These are phyloP conservation scores for Ganoderma boninense DNA, from an alignment of 1,284 basidiomycete species.

Conservation along the genomic window DNA sequence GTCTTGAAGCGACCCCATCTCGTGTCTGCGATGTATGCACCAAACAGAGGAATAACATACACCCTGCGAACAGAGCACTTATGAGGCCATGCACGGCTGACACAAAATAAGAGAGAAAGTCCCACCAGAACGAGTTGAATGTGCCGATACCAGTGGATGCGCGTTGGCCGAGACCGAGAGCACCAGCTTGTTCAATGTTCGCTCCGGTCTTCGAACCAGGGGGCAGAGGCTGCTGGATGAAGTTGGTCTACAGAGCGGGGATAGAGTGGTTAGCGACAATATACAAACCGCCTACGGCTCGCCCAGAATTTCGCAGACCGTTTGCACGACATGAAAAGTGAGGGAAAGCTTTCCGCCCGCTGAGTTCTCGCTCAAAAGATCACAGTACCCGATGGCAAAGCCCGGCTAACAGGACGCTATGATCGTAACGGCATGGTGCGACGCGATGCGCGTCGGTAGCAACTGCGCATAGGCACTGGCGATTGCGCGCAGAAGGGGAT, in stretches of 20 bases:
- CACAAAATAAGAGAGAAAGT: conserved; percentile 13
- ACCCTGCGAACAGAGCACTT: conserved; percentile 44
- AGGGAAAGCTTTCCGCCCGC: background rate
- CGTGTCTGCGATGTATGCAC: conserved; percentile 82
- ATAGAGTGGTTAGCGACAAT: conserved; percentile 17
- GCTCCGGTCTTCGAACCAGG: conserved; percentile 74
- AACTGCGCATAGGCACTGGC: background rate
- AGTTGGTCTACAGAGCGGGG: conserved; percentile 62
- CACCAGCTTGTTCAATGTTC: conserved; percentile 69
- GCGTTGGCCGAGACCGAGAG: conserved; percentile 70
- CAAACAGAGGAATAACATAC: conserved; percentile 66
- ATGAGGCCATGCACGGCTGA: background rate
- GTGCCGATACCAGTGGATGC: conserved; percentile 76
- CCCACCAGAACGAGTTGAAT: conserved; percentile 69
- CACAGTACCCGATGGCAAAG: background rate
- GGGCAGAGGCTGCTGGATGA: conserved; percentile 77
- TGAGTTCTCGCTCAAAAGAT: background rate
- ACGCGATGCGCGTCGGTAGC: background rate
- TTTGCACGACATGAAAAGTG: background rate
- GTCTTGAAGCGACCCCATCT: conserved; percentile 82
- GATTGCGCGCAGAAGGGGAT: background rate
- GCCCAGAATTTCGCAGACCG: background rate
- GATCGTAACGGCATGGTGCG: background rate
- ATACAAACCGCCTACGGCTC: background rate
- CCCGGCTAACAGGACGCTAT: background rate